Evolutionary conservation across 805 yeast genomes (phyloP), one percentile per base, ranked within the genome.

Genomic region (Peterozyma xylosa): DNA sequence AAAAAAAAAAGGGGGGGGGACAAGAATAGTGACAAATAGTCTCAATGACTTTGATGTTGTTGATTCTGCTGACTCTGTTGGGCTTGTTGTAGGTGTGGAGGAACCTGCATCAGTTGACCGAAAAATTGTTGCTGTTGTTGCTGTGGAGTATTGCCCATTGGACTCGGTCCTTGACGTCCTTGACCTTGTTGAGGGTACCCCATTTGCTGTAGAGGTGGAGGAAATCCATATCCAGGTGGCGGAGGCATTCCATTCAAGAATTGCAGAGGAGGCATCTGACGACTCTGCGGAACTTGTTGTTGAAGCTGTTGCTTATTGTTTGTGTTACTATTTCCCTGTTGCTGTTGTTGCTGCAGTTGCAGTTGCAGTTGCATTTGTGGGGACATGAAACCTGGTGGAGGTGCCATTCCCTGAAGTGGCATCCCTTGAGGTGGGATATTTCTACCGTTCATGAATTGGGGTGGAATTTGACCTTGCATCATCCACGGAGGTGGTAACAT

Each of bases 91-190:
- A 44, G 50, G 18, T 47, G 49, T 16, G 42, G 57, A 35, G 37
- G 48, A 21, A 39, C 48, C 17, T 15, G 44, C 37, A 41, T 46
- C 17, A 15, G 51, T 21, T 37, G 50, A 32, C 39, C 51, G 27
- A 34, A 15, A 33, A 17, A 11, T 34, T 46, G 55, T 9, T 38
- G 47, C 32, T 46, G 53, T n/a, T 33, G 50, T 37, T 41, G 55
- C 10, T 42, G 49, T 35, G 18, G 44, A 21, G 4, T 21, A 7
- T 21, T 21, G 27, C 27, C 27, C 27, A 21, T 15, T 29, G 41
- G 16, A 9, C 38, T 21, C 38, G 45, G 48, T 35, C 37, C 49
- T 35, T 38, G 49, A 30, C 15, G 43, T 38, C 41, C 50, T 30
- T 35, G 45, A 4, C n/a, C 45, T 13, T 29, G 42, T 27, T 38